Percentiles rank a stretch among this genome's conserved stretches.
Conservation (phyloP, 768 basidiomycete species). For the Tubosaeta brunneosetosa region DNA sequence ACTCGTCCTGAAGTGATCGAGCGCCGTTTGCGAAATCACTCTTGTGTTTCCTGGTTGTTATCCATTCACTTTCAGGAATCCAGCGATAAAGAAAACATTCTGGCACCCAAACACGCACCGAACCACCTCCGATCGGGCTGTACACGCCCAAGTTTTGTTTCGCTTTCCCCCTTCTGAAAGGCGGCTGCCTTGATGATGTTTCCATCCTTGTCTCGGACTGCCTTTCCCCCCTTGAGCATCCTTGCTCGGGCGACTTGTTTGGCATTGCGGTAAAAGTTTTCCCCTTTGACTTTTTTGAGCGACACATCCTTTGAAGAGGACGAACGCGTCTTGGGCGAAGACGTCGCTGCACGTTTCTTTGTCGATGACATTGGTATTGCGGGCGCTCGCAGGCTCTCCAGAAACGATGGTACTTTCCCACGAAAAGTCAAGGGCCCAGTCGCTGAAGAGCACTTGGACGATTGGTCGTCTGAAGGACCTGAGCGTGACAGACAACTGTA, state of each 20-base stretch:
- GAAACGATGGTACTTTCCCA: constrained; percentile 9
- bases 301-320: constrained; percentile 49
- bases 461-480: constrained; percentile 35
- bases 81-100: neutral
- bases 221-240: constrained; percentile 90
- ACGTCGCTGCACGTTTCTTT: constrained; percentile 26
- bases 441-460: too few species aligned
- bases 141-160: constrained; percentile 84
- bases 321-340: constrained; percentile 34
- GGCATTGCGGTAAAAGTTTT: constrained; percentile 98
- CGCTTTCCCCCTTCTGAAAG: constrained; percentile 93
- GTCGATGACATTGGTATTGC: constrained; percentile 23
- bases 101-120: constrained; percentile 49
- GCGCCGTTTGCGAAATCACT: constrained; percentile 92
- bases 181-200: constrained; percentile 91
- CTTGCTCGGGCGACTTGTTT: constrained; percentile 81
- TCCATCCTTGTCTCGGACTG: constrained; percentile 85
- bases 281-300: constrained; percentile 77
- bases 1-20: constrained; percentile 94
- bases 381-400: neutral
- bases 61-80: constrained; percentile 5
- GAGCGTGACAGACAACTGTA: too few species aligned
- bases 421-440: too few species aligned
- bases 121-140: constrained; percentile 98
- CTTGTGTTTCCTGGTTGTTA: constrained; percentile 80